Evolutionary conservation across 2,329 filamentous ascomycete species (phyloP).

Genomic region (Teratosphaeria epicoccoides): DNA sequence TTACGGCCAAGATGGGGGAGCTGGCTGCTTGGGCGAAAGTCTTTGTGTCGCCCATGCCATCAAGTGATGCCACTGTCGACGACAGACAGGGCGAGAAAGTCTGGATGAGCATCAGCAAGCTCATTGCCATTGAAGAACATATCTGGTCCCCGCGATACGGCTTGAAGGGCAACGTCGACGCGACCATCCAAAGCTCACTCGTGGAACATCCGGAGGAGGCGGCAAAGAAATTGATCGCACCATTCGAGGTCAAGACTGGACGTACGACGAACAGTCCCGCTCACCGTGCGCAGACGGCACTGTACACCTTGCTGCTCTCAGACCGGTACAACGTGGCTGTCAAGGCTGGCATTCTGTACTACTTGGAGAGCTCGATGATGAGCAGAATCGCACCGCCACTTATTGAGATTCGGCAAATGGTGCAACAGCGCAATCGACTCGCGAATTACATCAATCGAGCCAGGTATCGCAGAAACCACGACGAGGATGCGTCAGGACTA

Average conservation of each 20-base stretch:
- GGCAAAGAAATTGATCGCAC: constrained; percentile 60
- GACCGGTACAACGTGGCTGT: constrained; percentile 93
- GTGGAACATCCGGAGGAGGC: constrained; percentile 55
- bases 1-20: constrained; percentile 73
- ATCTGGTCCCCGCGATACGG: constrained; percentile 98
- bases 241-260: constrained; percentile 92
- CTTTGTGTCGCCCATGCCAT: constrained; percentile 65
- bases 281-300: constrained; percentile 84
- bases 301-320: constrained; percentile 85
- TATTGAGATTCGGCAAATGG: constrained; percentile 87
- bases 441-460: constrained; percentile 63
- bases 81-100: constrained; percentile 67
- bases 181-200: constrained; percentile 82
- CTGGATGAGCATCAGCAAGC: constrained; percentile 78
- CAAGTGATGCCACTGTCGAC: constrained; percentile 62
- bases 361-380: constrained; percentile 82
- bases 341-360: constrained; percentile 83
- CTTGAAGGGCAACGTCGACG: constrained; percentile 94
- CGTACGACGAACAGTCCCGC: constrained; percentile 65
- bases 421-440: constrained; percentile 86
- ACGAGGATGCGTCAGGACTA: background rate
- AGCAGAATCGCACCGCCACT: constrained; percentile 75
- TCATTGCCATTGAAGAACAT: constrained; percentile 94
- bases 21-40: constrained; percentile 71
- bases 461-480: constrained; percentile 10